Conservation (phyloP, 75 land plant species). For the Sequoiadendron giganteum region DNA sequence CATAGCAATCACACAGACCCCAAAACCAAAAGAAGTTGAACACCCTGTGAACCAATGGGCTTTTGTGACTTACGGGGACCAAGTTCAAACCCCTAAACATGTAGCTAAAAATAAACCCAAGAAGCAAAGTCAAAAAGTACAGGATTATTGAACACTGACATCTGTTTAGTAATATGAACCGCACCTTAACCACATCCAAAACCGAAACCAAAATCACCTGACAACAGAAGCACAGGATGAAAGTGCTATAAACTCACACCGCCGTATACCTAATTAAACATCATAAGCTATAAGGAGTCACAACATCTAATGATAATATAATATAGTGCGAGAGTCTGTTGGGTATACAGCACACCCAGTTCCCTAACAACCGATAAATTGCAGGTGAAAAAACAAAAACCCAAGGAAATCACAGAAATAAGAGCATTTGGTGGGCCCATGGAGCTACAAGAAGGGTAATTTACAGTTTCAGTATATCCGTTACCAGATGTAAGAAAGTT, state of each 20-base stretch:
- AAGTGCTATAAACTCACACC: background rate
- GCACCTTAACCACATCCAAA: background rate
- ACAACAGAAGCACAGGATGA: background rate
- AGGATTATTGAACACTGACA: background rate
- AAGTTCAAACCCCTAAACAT: background rate
- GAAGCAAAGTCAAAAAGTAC: background rate
- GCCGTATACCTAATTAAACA: background rate
- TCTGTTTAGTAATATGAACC: background rate
- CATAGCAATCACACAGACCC: background rate
- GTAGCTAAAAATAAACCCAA: background rate
- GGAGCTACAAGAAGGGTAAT: background rate
- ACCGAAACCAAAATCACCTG: background rate
- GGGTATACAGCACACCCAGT: background rate
- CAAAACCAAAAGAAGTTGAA: background rate
- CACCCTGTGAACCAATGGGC: background rate
- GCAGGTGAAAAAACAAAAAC: no score
- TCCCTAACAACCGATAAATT: background rate
- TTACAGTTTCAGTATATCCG: background rate
- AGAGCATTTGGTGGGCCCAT: background rate
- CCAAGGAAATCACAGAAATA: no score
- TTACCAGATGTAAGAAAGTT: conserved; percentile 1
- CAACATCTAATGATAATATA: background rate
- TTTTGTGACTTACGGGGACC: background rate
- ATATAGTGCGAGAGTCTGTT: no score
- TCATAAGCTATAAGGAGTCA: background rate